Percentiles rank a stretch among this genome's conserved stretches.
Evolutionary conservation across 2,329 filamentous ascomycete species (phyloP).

Genomic region (Colletotrichum zoysiae): DNA sequence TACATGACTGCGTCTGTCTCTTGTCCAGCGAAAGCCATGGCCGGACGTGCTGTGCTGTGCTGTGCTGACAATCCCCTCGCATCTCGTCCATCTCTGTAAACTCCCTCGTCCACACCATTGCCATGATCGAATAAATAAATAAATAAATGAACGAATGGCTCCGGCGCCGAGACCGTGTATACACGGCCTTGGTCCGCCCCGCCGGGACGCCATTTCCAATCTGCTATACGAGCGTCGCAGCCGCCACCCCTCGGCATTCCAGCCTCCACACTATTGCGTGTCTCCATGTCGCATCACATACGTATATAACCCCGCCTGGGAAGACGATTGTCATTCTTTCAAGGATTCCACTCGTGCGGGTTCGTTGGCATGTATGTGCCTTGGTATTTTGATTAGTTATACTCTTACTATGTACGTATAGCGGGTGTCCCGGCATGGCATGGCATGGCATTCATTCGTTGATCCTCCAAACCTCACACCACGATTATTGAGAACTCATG

Average conservation of each 20-base stretch:
- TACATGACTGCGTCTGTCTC: background rate
- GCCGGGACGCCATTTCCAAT: background rate
- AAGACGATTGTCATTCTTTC: background rate
- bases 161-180: conserved; percentile 27
- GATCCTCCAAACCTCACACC: background rate
- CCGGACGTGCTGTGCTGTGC: conserved; percentile 11
- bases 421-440: background rate
- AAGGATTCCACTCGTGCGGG: background rate
- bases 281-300: background rate
- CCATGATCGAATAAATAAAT: no score
- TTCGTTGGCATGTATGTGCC: conserved; percentile 7
- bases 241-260: conserved; percentile 27
- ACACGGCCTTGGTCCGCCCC: conserved; percentile 10
- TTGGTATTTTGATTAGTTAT: conserved; percentile 11
- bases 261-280: background rate
- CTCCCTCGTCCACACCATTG: background rate
- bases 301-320: conserved; percentile 6
- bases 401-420: background rate
- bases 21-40: no score
- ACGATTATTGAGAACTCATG: background rate
- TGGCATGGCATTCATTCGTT: no score
- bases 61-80: conserved; percentile 10
- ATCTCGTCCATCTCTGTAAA: background rate
- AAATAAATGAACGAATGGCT: background rate
- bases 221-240: conserved; percentile 28